phyloP scores from a whole-genome alignment of 352 stramenopile genomes.

The Phytophthora melonis region DNA sequence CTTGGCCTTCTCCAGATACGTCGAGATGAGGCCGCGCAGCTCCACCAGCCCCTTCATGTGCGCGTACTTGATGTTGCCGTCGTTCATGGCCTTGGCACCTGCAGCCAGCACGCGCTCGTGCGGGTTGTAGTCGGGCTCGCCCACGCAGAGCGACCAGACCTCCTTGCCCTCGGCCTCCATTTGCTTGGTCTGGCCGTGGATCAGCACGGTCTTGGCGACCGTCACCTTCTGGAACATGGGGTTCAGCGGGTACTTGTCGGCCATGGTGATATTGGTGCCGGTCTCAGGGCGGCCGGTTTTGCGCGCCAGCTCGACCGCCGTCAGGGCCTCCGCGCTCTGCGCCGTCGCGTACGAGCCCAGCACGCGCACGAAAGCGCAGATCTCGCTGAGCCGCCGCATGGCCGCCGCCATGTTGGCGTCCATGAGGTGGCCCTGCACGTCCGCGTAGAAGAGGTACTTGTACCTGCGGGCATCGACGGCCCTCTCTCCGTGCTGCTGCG shows the following conservation, averaged over 20 bases:
- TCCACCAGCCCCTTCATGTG: slow-evolving; percentile 92
- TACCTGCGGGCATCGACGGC: slow-evolving; percentile 49
- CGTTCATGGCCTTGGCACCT: slow-evolving; percentile 64
- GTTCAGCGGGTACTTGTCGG: slow-evolving; percentile 72
- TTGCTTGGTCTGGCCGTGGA: slow-evolving; percentile 95
- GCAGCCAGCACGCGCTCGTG: slow-evolving; percentile 90
- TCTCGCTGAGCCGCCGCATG: slow-evolving; percentile 81
- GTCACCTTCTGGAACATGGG: slow-evolving; percentile 88
- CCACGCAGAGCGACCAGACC: slow-evolving; percentile 54
- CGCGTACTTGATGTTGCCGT: slow-evolving; percentile 95
- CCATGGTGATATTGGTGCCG: slow-evolving; percentile 49
- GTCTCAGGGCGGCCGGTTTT: slow-evolving; percentile 32
- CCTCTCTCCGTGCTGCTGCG: slow-evolving; percentile 49
- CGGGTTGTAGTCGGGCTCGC: slow-evolving; percentile 96
- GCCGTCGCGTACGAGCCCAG: slow-evolving; percentile 83
- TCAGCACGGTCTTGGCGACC: slow-evolving; percentile 92
- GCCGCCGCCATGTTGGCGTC: slow-evolving; percentile 79
- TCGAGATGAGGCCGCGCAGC: slow-evolving; percentile 89
- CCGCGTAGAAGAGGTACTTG: slow-evolving; percentile 86
- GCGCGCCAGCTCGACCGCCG: slow-evolving; percentile 15
- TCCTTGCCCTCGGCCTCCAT: slow-evolving; percentile 94
- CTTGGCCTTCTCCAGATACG: slow-evolving; percentile 92
- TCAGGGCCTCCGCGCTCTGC: slow-evolving; percentile 27
- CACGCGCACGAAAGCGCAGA: slow-evolving; percentile 87
- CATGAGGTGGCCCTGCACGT: slow-evolving; percentile 69